Conservation (phyloP, 2,329 filamentous ascomycete genomes). For the Neofusicoccum parvum region DNA sequence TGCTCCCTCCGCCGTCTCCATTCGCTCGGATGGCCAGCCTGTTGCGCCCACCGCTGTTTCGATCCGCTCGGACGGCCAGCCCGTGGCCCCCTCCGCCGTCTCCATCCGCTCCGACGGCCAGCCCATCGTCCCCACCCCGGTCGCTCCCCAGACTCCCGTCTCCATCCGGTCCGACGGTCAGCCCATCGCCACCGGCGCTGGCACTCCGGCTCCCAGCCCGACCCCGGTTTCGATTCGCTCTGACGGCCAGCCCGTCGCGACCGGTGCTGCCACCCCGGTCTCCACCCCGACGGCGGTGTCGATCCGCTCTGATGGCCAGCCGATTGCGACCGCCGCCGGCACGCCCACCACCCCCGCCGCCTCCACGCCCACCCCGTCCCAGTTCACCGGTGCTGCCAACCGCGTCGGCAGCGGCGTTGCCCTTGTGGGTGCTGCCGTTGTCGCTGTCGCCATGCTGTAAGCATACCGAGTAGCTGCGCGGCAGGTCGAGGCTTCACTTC, state of each 20-base stretch:
- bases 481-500: background rate
- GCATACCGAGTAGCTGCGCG: background rate
- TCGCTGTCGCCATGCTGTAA: slow-evolving; percentile 20
- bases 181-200: background rate
- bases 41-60: slow-evolving; percentile 22
- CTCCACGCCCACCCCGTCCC: slow-evolving; percentile 25
- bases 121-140: background rate
- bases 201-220: background rate
- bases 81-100: background rate
- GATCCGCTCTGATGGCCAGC: slow-evolving; percentile 10
- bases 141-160: background rate
- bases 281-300: background rate
- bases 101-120: slow-evolving; percentile 14
- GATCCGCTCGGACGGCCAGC: slow-evolving; percentile 24
- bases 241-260: slow-evolving; percentile 23
- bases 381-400: slow-evolving; percentile 14
- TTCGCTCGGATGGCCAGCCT: slow-evolving; percentile 20
- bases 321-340: slow-evolving; percentile 24
- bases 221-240: slow-evolving; percentile 19
- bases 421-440: slow-evolving; percentile 13
- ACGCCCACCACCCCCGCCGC: slow-evolving; percentile 22
- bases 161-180: slow-evolving; percentile 20
- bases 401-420: slow-evolving; percentile 13
- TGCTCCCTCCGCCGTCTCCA: slow-evolving; percentile 8
- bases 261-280: slow-evolving; percentile 3